A percentile compares a stretch with the other conserved stretches of the same genome.
Evolutionary conservation across 176 grass and related monocot genomes (phyloP).

Genomic region (Miscanthus lutarioriparius): DNA sequence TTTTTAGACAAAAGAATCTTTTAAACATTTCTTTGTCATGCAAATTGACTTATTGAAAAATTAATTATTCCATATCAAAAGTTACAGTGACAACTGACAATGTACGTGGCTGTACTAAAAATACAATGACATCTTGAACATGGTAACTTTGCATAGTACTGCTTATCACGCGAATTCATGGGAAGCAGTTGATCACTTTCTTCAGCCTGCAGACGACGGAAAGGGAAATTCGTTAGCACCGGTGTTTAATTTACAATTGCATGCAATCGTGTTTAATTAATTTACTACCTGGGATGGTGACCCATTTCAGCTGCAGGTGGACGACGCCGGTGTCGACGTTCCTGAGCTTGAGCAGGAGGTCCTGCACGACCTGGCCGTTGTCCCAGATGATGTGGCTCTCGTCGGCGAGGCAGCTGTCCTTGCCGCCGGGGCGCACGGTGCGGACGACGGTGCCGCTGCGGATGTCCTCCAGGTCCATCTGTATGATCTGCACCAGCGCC

Average conservation of each 20-base stretch:
- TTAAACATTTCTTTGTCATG: no score
- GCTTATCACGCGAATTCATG: not conserved
- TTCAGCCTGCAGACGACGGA: slow-evolving; percentile 16
- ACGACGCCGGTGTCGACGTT: slow-evolving; percentile 48
- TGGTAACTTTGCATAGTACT: no score
- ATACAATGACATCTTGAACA: not conserved
- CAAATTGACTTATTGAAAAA: not conserved
- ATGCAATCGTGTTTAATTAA: no score
- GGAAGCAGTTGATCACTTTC: not conserved
- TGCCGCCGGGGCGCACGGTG: slow-evolving; percentile 41
- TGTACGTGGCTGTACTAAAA: not conserved
- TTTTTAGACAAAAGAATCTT: no score
- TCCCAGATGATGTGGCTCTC: slow-evolving; percentile 63
- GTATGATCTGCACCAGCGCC: slow-evolving; percentile 44
- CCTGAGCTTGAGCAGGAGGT: slow-evolving; percentile 52
- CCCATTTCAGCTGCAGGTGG: slow-evolving; percentile 68
- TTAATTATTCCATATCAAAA: not conserved
- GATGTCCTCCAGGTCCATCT: slow-evolving; percentile 57
- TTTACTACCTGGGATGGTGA: slow-evolving; percentile 29
- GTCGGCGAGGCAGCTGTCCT: slow-evolving; percentile 57
- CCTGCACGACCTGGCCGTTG: slow-evolving; percentile 57
- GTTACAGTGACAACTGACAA: not conserved
- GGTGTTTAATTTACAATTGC: no score
- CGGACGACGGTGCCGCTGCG: slow-evolving; percentile 45
- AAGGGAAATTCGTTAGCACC: no score